Evolutionary conservation across 2,329 filamentous ascomycete genomes (phyloP).

Genomic region (Colletotrichum zoysiae): DNA sequence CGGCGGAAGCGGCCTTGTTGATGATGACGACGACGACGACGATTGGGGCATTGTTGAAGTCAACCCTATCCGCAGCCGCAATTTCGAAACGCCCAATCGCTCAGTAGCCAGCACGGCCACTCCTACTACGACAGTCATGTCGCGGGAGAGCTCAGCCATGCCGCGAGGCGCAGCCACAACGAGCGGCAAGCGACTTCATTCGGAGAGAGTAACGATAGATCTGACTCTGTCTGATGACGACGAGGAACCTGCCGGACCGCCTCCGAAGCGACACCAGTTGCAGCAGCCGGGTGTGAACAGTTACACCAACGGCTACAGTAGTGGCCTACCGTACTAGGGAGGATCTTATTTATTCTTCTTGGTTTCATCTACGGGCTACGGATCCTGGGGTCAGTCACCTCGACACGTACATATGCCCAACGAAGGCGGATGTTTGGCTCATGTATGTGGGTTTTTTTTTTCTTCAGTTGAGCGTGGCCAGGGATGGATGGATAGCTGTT

Average conservation of each 20-base stretch:
- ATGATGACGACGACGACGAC: conserved; percentile 55
- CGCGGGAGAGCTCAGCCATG: conserved; percentile 53
- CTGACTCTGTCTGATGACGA: conserved; percentile 69
- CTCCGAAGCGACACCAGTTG: conserved; percentile 61
- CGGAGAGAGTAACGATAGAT: conserved; percentile 66
- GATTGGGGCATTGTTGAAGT: conserved; percentile 63
- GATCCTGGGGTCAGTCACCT: conserved; percentile 6
- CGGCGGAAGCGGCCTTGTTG: conserved; percentile 46
- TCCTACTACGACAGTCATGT: conserved; percentile 52
- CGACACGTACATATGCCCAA: conserved; percentile 32
- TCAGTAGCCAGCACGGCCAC: conserved; percentile 53
- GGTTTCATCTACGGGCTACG: background rate
- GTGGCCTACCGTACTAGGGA: conserved; percentile 18
- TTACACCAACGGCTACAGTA: conserved; percentile 34
- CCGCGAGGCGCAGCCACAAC: conserved; percentile 52
- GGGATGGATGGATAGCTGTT: conserved; percentile 38
- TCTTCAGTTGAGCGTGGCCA: conserved; percentile 33
- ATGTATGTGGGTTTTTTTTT: conserved; percentile 38
- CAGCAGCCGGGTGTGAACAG: conserved; percentile 29
- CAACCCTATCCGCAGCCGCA: conserved; percentile 50
- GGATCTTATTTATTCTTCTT: background rate
- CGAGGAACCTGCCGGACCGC: conserved; percentile 63
- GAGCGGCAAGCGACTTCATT: conserved; percentile 62
- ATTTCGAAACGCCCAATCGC: conserved; percentile 54
- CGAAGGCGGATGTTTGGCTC: conserved; percentile 15